These are phyloP conservation scores for Cutaneotrichosporon spelunceum DNA, from an alignment of 1,284 basidiomycete genomes.

Conservation along the genomic window DNA sequence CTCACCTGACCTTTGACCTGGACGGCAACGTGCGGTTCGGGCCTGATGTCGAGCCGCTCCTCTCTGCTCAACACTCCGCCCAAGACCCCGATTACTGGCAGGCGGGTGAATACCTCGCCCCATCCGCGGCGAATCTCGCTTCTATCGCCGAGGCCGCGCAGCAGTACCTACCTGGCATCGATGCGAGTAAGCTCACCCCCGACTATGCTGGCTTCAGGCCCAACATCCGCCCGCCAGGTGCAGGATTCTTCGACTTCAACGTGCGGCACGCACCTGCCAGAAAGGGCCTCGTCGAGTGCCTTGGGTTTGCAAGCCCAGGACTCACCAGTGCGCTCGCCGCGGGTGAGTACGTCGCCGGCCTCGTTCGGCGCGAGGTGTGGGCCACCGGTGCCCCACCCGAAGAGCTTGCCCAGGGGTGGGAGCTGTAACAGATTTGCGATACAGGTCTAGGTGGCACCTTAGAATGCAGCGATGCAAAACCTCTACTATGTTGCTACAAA, in stretches of 20 bases:
- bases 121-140: conserved; percentile 62
- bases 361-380: conserved; percentile 51
- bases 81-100: conserved; percentile 71
- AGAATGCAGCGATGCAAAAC: not conserved
- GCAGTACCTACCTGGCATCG: conserved; percentile 69
- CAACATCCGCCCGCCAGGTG: conserved; percentile 71
- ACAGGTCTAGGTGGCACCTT: not conserved
- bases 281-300: conserved; percentile 51
- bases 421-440: conserved; percentile 1
- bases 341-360: conserved; percentile 53
- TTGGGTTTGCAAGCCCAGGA: conserved; percentile 58
- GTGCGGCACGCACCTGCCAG: conserved; percentile 45
- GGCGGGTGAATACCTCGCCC: conserved; percentile 59
- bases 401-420: conserved; percentile 21
- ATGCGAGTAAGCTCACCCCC: conserved; percentile 64
- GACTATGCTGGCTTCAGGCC: conserved; percentile 92
- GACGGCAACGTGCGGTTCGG: conserved; percentile 86
- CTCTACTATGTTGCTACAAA: not conserved
- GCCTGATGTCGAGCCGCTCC: conserved; percentile 87
- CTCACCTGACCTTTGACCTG: conserved; percentile 85
- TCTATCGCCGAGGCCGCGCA: conserved; percentile 63
- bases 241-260: conserved; percentile 79
- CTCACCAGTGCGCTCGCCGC: conserved; percentile 56
- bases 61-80: conserved; percentile 56
- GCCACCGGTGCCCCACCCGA: conserved; percentile 12